Evolutionary conservation across 192 early-diverging fungal genomes (phyloP), one percentile per base, ranked within the genome.

Genomic region (Entophlyctis luteolus): DNA sequence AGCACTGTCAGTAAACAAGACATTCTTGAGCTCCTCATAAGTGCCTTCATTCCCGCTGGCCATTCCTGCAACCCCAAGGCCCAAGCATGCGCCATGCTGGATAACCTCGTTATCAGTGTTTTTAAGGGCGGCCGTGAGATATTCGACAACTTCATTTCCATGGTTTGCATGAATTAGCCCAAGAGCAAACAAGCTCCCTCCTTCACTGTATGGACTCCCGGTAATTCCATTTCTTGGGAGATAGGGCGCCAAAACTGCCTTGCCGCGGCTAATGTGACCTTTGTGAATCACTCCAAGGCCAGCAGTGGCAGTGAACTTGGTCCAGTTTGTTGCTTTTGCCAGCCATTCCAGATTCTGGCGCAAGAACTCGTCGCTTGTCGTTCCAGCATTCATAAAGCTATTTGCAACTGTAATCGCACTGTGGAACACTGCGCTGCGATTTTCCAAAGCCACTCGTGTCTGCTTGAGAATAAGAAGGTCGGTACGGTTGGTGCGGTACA

Each of bases 291-390:
- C 95, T 58, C 97, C 97, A 42, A 99, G 75, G 14, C 94, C 91
- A 12, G 97, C 97, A 2, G 96, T 98, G 1, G 96, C 97, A 55
- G 92, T 91, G 76, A 99, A 99, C 79, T 99, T 99, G 27, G 94
- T 89, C 97, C 97, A 99, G 82, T 96, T 96, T 33, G 89, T 96
- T 39, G 95, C 93, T 55, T 95, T 87, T 48, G 90, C 87, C 37
- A 99, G 85, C 97, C 97, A 99, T 68, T 99, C 95, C 45, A 98
- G 79, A 75, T 94, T 98, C 59, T 96, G 90, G 48, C 97, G 84
- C 77, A 99, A 82, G 72, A 99, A 99, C 70, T 93, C 93, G 71
- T 99, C 97, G 57, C 91, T 91, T 1, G 96, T 97, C 2, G 97
- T 99, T 27, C 97, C 97, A 25, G 95, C 93, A 54, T 96, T 90